phyloP scores from a whole-genome alignment of 2,329 filamentous ascomycete genomes.

The Epichloe gansuensis region DNA sequence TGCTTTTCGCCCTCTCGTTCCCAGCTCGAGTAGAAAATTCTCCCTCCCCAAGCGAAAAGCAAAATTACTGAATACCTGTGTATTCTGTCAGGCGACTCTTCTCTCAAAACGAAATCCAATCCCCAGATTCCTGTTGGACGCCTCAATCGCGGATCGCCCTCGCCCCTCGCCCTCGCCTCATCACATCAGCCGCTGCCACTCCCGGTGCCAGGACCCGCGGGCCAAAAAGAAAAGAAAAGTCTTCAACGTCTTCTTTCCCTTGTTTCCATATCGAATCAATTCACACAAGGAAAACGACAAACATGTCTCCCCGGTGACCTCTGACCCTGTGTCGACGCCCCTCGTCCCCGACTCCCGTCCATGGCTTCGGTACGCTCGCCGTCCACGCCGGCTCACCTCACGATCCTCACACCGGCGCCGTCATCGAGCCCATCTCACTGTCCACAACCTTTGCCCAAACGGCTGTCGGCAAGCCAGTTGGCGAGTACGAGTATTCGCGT shows the following conservation, averaged over 20 bases:
- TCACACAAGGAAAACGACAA: background rate
- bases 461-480: slow-evolving; percentile 74
- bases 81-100: too few relatives aligned
- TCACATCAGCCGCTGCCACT: background rate
- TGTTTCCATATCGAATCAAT: background rate
- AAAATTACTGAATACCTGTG: too few relatives aligned
- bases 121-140: background rate
- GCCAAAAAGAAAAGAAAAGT: background rate
- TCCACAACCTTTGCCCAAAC: slow-evolving; percentile 95
- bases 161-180: background rate
- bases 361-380: slow-evolving; percentile 82
- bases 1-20: background rate
- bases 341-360: slow-evolving; percentile 59
- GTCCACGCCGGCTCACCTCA: slow-evolving; percentile 89
- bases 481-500: slow-evolving; percentile 84
- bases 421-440: slow-evolving; percentile 91
- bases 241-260: background rate
- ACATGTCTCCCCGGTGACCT: slow-evolving; percentile 20
- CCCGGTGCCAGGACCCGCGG: background rate
- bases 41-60: background rate
- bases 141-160: background rate
- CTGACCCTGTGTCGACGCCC: slow-evolving; percentile 59
- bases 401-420: slow-evolving; percentile 83
- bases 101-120: too few relatives aligned
- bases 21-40: background rate